Evolutionary conservation across 345 rosid genomes (phyloP), one percentile per base, ranked within the genome.

Genomic region (Hibiscus tridactylites): DNA sequence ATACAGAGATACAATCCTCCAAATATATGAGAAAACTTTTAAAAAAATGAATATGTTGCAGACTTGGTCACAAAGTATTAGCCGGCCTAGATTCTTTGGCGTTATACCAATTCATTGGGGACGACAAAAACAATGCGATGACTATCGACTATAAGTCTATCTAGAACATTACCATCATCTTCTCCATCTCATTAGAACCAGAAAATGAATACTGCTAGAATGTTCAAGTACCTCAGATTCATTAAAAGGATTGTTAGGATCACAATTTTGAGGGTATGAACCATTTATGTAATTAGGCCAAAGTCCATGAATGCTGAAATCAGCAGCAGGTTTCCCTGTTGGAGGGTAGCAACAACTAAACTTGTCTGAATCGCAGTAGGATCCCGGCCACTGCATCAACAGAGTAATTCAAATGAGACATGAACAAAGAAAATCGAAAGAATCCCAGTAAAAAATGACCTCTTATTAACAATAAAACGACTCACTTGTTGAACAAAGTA

Each of bases 221-320:
- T 54, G 61, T 58, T 54, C 15, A 44, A 6, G 0, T 79, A 90
- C 98, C 98, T 89, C 78, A 57, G 86, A 78, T 78, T 71, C 50
- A 16, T 91, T 82, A 35, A 84, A 89, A 26, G 46, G 21, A 60
- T 73, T 80, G 12, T 80, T 81, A 28, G 88, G 85, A 69, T 93
- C 83, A 39, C 97, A 93, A 65, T 79, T 85, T 12, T 85, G 73
- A 0, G 97, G 95, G 73, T 78, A 93, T 2, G 85, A 61, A n/a
- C 98, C 98, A 67, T 84, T 84, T 0, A 81, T 85, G 81, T 88
- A 84, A 65, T 90, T 87, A 33, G 98, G 96, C 98, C 98, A 93
- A n/a, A 93, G 89, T 19, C 98, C 98, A 44, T 90, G 98, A 66
- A 90, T 88, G 61, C 97, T 87, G 58, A 93, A 93, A 84, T 90